A percentile compares a stretch with the other conserved stretches of the same genome.
phyloP scores from a whole-genome alignment of 305 asterid genomes.

The Fraxinus baroniana region DNA sequence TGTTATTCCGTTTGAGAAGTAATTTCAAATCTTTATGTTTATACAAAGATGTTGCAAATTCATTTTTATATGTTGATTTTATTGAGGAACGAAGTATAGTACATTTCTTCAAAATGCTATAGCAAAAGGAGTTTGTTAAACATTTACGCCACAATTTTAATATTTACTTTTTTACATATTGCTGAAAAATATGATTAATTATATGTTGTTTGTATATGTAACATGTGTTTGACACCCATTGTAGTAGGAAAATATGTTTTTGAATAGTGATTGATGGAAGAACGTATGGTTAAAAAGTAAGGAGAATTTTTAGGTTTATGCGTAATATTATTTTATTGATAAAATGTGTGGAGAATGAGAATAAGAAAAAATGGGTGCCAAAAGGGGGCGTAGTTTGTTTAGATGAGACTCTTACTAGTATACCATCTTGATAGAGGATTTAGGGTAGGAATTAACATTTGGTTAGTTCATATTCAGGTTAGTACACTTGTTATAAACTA shows the following conservation, averaged over 20 bases:
- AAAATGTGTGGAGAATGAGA: too few relatives aligned
- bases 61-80: slow-evolving; percentile 29
- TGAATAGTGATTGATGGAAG: too few relatives aligned
- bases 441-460: slow-evolving; percentile 60
- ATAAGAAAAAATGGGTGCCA: too few relatives aligned
- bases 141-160: background rate
- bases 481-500: slow-evolving; percentile 3
- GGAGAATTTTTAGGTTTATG: too few relatives aligned
- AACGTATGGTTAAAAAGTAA: too few relatives aligned
- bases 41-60: slow-evolving; percentile 37
- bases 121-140: slow-evolving; percentile 60
- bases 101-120: slow-evolving; percentile 55
- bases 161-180: background rate
- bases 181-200: background rate
- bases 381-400: slow-evolving; percentile 72
- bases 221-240: too few relatives aligned
- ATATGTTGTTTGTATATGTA: background rate
- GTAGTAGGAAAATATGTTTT: too few relatives aligned
- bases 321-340: too few relatives aligned
- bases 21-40: too few relatives aligned
- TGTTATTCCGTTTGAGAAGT: too few relatives aligned
- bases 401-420: slow-evolving; percentile 85
- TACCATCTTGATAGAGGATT: slow-evolving; percentile 62
- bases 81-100: slow-evolving; percentile 36
- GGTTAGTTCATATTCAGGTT: slow-evolving; percentile 62